These are phyloP conservation scores for Barnettozyma botsteinii DNA, from an alignment of 805 yeast species.

Conservation along the genomic window DNA sequence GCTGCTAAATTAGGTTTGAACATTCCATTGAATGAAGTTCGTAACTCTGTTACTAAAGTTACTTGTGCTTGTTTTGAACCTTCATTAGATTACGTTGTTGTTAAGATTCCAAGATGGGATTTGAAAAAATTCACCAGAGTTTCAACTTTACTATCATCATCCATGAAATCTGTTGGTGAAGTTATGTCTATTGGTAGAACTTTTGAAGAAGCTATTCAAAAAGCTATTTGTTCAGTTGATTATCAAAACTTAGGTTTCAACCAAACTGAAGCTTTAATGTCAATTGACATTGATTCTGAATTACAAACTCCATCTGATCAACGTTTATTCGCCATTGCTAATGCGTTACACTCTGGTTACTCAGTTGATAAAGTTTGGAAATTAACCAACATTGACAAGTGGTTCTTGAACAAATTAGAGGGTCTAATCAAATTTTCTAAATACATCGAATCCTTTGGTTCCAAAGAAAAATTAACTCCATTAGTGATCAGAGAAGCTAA, in stretches of 20 bases:
- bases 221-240: conserved; percentile 94
- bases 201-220: conserved; percentile 95
- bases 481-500: conserved; percentile 74
- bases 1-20: conserved; percentile 96
- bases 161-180: conserved; percentile 99
- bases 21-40: conserved; percentile 85
- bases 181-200: conserved; percentile 98
- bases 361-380: conserved; percentile 89
- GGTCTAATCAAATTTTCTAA: conserved; percentile 69
- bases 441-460: conserved; percentile 50
- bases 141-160: conserved; percentile 76
- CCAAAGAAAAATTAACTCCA: conserved; percentile 54
- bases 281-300: conserved; percentile 88
- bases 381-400: conserved; percentile 86
- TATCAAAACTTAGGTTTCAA: conserved; percentile 94
- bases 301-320: conserved; percentile 96
- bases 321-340: conserved; percentile 93
- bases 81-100: conserved; percentile 92
- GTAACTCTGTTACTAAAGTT: conserved; percentile 87
- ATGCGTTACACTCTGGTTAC: conserved; percentile 85
- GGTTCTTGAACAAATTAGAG: conserved; percentile 88
- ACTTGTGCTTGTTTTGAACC: conserved; percentile 98
- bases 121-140: conserved; percentile 92
- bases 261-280: conserved; percentile 66
- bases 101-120: conserved; percentile 99